Evolutionary conservation across 1,284 basidiomycete species (phyloP).

Genomic region (Cryptococcus sp.): DNA sequence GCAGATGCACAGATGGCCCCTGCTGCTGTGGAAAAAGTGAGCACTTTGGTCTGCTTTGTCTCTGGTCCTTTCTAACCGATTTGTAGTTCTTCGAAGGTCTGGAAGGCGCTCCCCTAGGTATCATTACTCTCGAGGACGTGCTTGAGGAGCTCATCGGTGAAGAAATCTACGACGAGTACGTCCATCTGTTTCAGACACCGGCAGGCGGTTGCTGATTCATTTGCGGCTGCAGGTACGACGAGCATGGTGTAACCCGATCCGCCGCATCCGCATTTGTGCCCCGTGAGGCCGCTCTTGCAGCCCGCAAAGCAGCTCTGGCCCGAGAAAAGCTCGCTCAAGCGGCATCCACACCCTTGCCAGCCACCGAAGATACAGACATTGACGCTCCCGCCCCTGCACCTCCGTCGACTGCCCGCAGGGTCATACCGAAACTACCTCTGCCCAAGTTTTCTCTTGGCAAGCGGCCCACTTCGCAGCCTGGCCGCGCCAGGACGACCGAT

Average conservation of each 20-base stretch:
- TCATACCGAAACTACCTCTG: constrained; percentile 32
- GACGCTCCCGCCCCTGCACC: constrained; percentile 14
- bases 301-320: constrained; percentile 36
- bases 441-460: constrained; percentile 32
- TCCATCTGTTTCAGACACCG: not conserved
- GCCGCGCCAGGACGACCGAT: constrained; percentile 20
- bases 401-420: constrained; percentile 1
- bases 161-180: constrained; percentile 81
- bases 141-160: constrained; percentile 88
- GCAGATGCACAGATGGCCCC: constrained; percentile 76
- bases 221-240: constrained; percentile 27
- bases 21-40: constrained; percentile 67
- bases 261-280: constrained; percentile 39
- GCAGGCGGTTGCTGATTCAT: not conserved
- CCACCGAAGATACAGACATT: constrained; percentile 25
- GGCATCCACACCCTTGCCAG: constrained; percentile 24
- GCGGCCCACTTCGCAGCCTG: constrained; percentile 30
- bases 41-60: constrained; percentile 18
- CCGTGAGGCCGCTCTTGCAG: constrained; percentile 35
- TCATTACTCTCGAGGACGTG: constrained; percentile 91
- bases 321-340: constrained; percentile 29
- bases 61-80: not conserved
- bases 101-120: constrained; percentile 75
- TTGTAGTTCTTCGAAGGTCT: constrained; percentile 70
- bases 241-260: constrained; percentile 28